Conservation (phyloP, 2,329 filamentous ascomycete genomes). For the Coniochaeta sp. region DNA sequence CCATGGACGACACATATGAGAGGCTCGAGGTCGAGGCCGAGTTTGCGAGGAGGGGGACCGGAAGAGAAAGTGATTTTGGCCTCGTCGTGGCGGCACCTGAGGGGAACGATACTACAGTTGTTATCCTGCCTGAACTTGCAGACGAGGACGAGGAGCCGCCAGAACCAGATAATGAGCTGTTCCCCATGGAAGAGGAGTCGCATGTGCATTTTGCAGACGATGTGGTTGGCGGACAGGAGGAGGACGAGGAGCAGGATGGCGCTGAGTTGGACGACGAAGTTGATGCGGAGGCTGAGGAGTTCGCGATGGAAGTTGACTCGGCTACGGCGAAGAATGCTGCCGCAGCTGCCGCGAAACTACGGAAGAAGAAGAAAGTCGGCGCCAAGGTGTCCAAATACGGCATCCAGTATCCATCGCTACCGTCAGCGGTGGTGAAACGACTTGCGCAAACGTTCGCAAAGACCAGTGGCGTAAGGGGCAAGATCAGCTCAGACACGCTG, state of each 20-base stretch:
- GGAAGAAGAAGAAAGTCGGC: constrained; percentile 31
- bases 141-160: constrained; percentile 19
- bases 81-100: constrained; percentile 37
- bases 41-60: constrained; percentile 27
- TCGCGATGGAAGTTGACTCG: neutral
- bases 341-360: neutral
- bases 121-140: constrained; percentile 40
- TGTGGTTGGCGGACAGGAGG: neutral
- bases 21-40: constrained; percentile 17
- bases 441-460: constrained; percentile 65
- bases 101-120: constrained; percentile 43
- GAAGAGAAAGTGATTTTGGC: constrained; percentile 42
- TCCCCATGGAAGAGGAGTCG: constrained; percentile 8
- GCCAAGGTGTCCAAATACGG: constrained; percentile 63
- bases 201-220: constrained; percentile 1
- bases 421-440: constrained; percentile 64
- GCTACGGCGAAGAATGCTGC: constrained; percentile 10
- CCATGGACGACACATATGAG: constrained; percentile 34
- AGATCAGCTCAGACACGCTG: constrained; percentile 66
- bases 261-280: constrained; percentile 2
- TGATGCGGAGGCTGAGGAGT: neutral
- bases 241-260: constrained; percentile 4
- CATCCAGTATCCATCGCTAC: constrained; percentile 68
- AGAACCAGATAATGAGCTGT: constrained; percentile 17
- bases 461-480: constrained; percentile 57